A percentile compares a stretch with the other conserved stretches of the same genome.
Conservation (phyloP, 768 basidiomycete genomes). For the Tricholoma terreum region DNA sequence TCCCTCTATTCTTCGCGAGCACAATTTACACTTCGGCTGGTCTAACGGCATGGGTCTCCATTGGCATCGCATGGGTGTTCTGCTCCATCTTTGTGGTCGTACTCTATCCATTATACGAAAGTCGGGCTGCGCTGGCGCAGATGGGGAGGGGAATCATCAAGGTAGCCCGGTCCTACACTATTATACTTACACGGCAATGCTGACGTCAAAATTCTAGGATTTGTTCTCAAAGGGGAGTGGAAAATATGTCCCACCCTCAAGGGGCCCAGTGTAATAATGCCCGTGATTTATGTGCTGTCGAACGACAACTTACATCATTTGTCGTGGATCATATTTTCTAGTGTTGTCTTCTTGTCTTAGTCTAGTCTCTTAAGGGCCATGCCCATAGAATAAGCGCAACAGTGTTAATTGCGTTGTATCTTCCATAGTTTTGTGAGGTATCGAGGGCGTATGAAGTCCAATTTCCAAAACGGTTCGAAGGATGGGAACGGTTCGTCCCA, state of each 20-base stretch:
- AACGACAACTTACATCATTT: too few species aligned
- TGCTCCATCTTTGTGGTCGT: conserved; percentile 72
- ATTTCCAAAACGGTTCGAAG: too few species aligned
- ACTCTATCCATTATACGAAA: conserved; percentile 85
- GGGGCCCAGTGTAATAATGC: background rate
- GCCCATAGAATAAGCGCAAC: too few species aligned
- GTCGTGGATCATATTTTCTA: too few species aligned
- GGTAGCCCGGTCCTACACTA: conserved; percentile 32
- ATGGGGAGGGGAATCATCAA: conserved; percentile 63
- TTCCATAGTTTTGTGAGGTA: too few species aligned
- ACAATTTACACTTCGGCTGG: conserved; percentile 65
- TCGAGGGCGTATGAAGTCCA: too few species aligned
- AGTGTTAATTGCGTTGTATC: too few species aligned
- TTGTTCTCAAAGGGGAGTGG: conserved; percentile 31
- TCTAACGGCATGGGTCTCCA: conserved; percentile 74
- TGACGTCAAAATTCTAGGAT: conserved; percentile 23
- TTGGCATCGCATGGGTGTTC: conserved; percentile 86
- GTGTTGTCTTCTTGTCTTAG: too few species aligned
- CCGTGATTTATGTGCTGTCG: background rate
- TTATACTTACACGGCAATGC: too few species aligned
- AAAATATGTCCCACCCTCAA: conserved; percentile 20
- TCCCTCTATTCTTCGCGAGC: conserved; percentile 83
- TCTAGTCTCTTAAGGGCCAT: too few species aligned
- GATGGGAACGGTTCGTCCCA: too few species aligned
- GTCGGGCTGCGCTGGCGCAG: conserved; percentile 56